These are phyloP conservation scores for Serpula lacrymans DNA, from an alignment of 768 basidiomycete genomes.

Conservation along the genomic window DNA sequence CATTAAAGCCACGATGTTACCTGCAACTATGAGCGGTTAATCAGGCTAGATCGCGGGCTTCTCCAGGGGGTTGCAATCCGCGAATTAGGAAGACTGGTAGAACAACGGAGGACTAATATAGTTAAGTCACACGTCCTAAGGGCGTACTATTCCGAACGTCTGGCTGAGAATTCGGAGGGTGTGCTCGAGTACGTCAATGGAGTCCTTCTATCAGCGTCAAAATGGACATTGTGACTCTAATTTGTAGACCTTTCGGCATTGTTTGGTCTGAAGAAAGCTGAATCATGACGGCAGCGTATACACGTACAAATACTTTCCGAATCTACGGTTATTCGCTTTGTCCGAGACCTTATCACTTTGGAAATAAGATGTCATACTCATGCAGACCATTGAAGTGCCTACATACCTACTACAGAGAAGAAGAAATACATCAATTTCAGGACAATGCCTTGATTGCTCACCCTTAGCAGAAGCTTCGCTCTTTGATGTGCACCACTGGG, in stretches of 20 bases:
- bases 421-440: too few relatives aligned
- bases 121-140: slow-evolving; percentile 27
- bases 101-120: slow-evolving; percentile 20
- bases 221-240: too few relatives aligned
- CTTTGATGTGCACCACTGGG: too few relatives aligned
- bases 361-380: too few relatives aligned
- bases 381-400: too few relatives aligned
- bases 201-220: slow-evolving; percentile 31
- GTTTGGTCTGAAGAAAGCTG: slow-evolving; percentile 18
- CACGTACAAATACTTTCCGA: slow-evolving; percentile 34
- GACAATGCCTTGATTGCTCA: too few relatives aligned
- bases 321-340: too few relatives aligned
- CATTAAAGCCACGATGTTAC: slow-evolving; percentile 24
- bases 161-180: slow-evolving; percentile 24
- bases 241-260: too few relatives aligned
- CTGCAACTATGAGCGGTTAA: slow-evolving; percentile 44
- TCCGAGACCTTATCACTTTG: too few relatives aligned
- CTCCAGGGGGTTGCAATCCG: slow-evolving; percentile 46
- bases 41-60: slow-evolving; percentile 54
- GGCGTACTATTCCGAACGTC: slow-evolving; percentile 10
- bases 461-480: too few relatives aligned
- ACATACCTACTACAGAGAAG: too few relatives aligned
- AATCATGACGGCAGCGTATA: slow-evolving; percentile 23
- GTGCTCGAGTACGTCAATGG: slow-evolving; percentile 29
- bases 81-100: slow-evolving; percentile 27